Conservation (phyloP, 768 basidiomycete species). For the Sporobolomyces phaffii region DNA sequence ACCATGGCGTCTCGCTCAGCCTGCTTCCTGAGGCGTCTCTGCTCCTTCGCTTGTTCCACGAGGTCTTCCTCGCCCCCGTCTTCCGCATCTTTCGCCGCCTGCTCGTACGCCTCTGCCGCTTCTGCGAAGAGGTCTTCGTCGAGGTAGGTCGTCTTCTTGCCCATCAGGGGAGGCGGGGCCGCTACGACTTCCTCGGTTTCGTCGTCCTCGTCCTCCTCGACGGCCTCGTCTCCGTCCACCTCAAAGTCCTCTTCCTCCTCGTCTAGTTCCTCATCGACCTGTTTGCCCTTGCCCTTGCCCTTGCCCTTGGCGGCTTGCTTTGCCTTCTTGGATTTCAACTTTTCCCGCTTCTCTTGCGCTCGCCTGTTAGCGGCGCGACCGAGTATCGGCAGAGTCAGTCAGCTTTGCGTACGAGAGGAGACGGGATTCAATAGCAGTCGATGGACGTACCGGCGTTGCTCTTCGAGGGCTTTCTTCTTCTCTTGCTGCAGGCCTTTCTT, state of each 20-base stretch:
- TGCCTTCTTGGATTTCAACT: neutral
- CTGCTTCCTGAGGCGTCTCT: neutral
- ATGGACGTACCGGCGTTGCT: conserved; percentile 1
- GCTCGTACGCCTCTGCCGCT: conserved; percentile 25
- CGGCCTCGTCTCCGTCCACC: neutral
- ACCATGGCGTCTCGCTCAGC: conserved; percentile 19
- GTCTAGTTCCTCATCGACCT: conserved; percentile 1
- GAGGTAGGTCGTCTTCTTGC: conserved; percentile 35
- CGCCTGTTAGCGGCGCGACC: neutral
- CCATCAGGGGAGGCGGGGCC: conserved; percentile 5
- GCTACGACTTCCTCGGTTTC: neutral
- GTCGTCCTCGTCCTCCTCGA: conserved; percentile 1
- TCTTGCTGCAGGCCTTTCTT: conserved; percentile 7
- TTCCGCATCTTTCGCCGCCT: neutral
- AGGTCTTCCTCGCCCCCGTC: conserved; percentile 21
- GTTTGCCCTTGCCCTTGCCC: conserved; percentile 15
- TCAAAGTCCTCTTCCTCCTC: conserved; percentile 4
- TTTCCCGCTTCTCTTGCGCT: neutral
- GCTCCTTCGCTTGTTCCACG: conserved; percentile 16
- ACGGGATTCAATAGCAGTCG: too few relatives aligned
- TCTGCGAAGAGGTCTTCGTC: conserved; percentile 33
- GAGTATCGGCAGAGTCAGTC: neutral
- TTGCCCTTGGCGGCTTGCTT: conserved; percentile 17
- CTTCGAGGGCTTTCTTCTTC: neutral
- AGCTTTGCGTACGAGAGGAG: too few relatives aligned